Base-by-base conservation (phyloP, 2,329 filamentous ascomycete genomes). In the Penicillium thymicola region DNA sequence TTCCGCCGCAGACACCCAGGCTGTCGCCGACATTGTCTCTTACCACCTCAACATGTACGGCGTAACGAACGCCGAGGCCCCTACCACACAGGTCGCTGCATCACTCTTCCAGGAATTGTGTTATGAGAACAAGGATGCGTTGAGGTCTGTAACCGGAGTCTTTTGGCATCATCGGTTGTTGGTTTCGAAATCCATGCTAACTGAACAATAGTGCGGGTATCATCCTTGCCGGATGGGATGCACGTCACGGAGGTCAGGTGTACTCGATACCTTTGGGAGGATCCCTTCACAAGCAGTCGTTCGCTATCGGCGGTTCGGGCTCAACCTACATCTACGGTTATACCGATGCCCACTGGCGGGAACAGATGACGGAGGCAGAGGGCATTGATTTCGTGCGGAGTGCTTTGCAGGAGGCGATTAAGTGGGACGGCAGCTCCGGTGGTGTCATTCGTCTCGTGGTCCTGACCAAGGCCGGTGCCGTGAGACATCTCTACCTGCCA, bases 311-410 rank as follows among this genome's bases (percentile, higher is more conserved):
- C 66, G 94, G 94, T 44, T 97, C 93, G 21, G 94, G 94, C 41
- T 97, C 93, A 67, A 97, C 94, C 60, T 99, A 99, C 81, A 99
- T 99, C 77, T 99, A 97, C 81, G 94, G 94, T 68, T 97, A 96
- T 82, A 97, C 92, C 74, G 93, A 99, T 74, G 88, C 91, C 56
- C 86, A 99, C 82, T 99, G 94, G 94, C 86, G 82, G 75, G 94
- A 97, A 78, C 86, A 86, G 64, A 97, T 99, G 92, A 90, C 89
- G 51, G 91, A 97, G 81, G 82, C 85, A 54, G 92, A 96, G 60
- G 94, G 94, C 1, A 87, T 99, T 63, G 78, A 87, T 40, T 99
- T 99, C 70, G 94, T 99, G 74, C 97, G 96, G 80, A 89, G 87
- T 46, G 88, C 94, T 32, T 80, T 99, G 72, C 81, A 85, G 70